Evolutionary conservation across 192 early-diverging fungal species (phyloP).

Genomic region (Nowakowskiella sp.): DNA sequence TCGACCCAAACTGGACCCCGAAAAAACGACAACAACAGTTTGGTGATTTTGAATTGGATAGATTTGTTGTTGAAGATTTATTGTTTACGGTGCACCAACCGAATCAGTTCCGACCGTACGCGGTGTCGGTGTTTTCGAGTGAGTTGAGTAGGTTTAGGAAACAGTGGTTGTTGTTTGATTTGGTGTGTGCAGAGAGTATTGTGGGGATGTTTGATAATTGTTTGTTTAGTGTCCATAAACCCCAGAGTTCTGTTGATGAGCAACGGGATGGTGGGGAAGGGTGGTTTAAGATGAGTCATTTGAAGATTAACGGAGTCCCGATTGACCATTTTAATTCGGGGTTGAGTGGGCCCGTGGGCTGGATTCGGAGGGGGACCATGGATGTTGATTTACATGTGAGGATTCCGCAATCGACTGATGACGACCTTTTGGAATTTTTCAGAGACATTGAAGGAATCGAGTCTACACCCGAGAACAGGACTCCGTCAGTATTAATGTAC

Average conservation of each 20-base stretch:
- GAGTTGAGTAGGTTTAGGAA: constrained; percentile 74
- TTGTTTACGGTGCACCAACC: constrained; percentile 80
- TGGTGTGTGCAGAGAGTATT: constrained; percentile 77
- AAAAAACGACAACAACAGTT: constrained; percentile 53
- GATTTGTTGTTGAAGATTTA: constrained; percentile 76
- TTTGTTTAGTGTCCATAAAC: constrained; percentile 83
- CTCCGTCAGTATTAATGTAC: constrained; percentile 53
- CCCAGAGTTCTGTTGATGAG: constrained; percentile 50
- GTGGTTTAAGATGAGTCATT: constrained; percentile 52
- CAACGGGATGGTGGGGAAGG: constrained; percentile 1
- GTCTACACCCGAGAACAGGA: neutral
- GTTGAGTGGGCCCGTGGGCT: constrained; percentile 78
- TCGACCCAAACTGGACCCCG: constrained; percentile 61
- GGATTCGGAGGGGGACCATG: constrained; percentile 85
- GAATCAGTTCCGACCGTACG: constrained; percentile 74
- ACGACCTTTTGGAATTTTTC: constrained; percentile 35
- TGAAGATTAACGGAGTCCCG: constrained; percentile 80
- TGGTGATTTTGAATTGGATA: constrained; percentile 79
- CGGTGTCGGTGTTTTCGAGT: constrained; percentile 79
- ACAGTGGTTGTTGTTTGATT: constrained; percentile 89
- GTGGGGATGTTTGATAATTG: constrained; percentile 93
- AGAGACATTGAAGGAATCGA: constrained; percentile 7
- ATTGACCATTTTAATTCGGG: constrained; percentile 86
- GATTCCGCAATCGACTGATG: constrained; percentile 30
- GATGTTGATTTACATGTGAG: constrained; percentile 63